phyloP scores from a whole-genome alignment of 2,329 filamentous ascomycete species.

The Pseudogymnoascus pannorum region DNA sequence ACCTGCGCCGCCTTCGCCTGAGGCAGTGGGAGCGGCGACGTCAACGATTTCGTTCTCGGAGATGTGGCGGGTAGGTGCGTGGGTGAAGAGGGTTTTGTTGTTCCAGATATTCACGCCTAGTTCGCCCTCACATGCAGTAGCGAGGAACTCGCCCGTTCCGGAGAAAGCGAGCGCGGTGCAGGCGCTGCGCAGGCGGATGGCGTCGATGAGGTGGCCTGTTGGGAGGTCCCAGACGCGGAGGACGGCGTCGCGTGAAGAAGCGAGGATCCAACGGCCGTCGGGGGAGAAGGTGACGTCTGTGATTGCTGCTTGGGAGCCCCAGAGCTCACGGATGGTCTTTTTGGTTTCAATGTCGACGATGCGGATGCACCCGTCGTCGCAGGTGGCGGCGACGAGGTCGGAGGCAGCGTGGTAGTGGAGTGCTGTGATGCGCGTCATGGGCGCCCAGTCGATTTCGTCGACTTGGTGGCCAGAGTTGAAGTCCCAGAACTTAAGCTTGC shows the following conservation, averaged over 20 bases:
- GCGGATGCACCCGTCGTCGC: constrained; percentile 80
- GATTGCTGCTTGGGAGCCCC: constrained; percentile 66
- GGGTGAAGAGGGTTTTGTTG: constrained; percentile 84
- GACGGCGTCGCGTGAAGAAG: constrained; percentile 71
- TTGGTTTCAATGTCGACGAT: constrained; percentile 86
- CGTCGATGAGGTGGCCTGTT: constrained; percentile 91
- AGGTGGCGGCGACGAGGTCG: constrained; percentile 81
- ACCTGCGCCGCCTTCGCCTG: constrained; percentile 72
- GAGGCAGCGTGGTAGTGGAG: constrained; percentile 76
- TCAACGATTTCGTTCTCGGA: constrained; percentile 65
- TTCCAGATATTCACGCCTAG: constrained; percentile 95
- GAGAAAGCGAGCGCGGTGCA: constrained; percentile 87
- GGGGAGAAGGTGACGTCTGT: constrained; percentile 85
- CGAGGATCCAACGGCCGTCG: constrained; percentile 89
- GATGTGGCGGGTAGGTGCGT: constrained; percentile 79
- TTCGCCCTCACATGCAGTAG: constrained; percentile 72
- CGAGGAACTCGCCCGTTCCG: constrained; percentile 84
- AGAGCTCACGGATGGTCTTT: constrained; percentile 86
- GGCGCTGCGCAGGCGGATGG: constrained; percentile 68
- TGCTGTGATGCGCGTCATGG: constrained; percentile 66
- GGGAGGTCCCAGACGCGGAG: constrained; percentile 91
- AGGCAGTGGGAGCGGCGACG: constrained; percentile 63
- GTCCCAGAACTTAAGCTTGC: constrained; percentile 96
- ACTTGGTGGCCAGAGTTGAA: constrained; percentile 75
- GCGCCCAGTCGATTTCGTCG: constrained; percentile 77